phyloP scores from a whole-genome alignment of 805 yeast species.

The Myxozyma monticola region DNA sequence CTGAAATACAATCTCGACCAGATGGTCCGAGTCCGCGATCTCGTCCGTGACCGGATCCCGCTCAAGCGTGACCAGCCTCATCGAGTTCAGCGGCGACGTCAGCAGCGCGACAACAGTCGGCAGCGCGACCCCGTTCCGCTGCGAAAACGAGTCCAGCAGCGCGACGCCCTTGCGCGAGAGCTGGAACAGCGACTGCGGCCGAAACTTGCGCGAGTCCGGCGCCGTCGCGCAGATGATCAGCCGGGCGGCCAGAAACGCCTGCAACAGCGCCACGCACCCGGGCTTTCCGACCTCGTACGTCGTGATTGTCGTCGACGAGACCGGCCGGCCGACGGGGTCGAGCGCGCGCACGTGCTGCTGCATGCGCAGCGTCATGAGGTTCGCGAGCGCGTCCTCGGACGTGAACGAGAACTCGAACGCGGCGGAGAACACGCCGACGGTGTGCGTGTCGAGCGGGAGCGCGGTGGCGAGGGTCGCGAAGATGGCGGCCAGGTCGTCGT shows the following conservation, averaged over 20 bases:
- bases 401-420: constrained; percentile 55
- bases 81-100: constrained; percentile 60
- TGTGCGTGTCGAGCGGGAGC: constrained; percentile 42
- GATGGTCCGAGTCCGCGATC: constrained; percentile 59
- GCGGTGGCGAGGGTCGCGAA: constrained; percentile 55
- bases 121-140: constrained; percentile 51
- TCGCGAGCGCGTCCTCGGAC: constrained; percentile 50
- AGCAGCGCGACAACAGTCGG: constrained; percentile 49
- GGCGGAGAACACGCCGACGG: constrained; percentile 39
- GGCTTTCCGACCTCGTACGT: constrained; percentile 24
- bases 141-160: constrained; percentile 60
- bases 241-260: constrained; percentile 20
- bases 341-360: constrained; percentile 50
- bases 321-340: constrained; percentile 15
- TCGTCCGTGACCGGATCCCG: constrained; percentile 59
- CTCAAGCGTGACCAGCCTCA: constrained; percentile 69
- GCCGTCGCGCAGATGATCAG: constrained; percentile 20
- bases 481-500: constrained; percentile 56
- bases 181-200: constrained; percentile 44
- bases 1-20: constrained; percentile 64
- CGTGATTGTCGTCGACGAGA: constrained; percentile 43
- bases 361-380: constrained; percentile 50
- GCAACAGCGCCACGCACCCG: constrained; percentile 14
- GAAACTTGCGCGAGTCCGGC: constrained; percentile 10
- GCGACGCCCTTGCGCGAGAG: constrained; percentile 93